Base-by-base conservation (phyloP, 108 stramenopile species). In the Nitzschia putrida region DNA sequence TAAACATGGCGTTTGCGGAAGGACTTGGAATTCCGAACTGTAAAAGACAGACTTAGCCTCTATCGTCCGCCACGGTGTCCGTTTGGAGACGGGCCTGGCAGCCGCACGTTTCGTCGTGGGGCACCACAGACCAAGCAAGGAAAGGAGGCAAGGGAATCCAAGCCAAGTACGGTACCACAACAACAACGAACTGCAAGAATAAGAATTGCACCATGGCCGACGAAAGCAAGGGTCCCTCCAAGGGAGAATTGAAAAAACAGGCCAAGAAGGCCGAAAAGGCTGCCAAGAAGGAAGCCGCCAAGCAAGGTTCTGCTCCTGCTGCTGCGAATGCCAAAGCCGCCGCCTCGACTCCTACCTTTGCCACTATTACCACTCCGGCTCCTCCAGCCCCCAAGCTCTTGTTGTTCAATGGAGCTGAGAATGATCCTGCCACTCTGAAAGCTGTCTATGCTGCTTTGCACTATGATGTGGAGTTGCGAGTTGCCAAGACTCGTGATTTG, bases 201-300 rank as follows among this genome's bases (percentile, higher is more conserved):
- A 3, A 14, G 16, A 26, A 56, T 56, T 39, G 34, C 29, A 56
- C 29, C 57, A 70, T 70, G 69, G 57, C 26, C 18, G 71, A 74
- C 34, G 58, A 38, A 52, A 34, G 16, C 10, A 25, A 66, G 40
- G 71, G 68, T 44, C 86, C 80, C 21, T 88, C 85, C 60, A 92
- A 92, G 78, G 89, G 89, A 68, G 81, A 92, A 57, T 78, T 89
- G 43, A 92, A 92, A 68, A 88, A 89, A 73, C 70, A 87, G 41
- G 87, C 86, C 64, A 92, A 92, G 61, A 89, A 89, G 76, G 87
- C 83, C 72, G 85, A 90, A 68, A 90, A 90, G 75, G 85, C 80
- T 24, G 83, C 88, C 55, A 86, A 86, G 74, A 88, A 86, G 61
- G 61, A 67, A 44, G 74, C 69, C 52, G 73, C 76, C 65, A 80